Percentiles rank a stretch among this genome's conserved stretches.
Conservation (phyloP, 768 basidiomycete species). For the Artomyces pyxidatus region DNA sequence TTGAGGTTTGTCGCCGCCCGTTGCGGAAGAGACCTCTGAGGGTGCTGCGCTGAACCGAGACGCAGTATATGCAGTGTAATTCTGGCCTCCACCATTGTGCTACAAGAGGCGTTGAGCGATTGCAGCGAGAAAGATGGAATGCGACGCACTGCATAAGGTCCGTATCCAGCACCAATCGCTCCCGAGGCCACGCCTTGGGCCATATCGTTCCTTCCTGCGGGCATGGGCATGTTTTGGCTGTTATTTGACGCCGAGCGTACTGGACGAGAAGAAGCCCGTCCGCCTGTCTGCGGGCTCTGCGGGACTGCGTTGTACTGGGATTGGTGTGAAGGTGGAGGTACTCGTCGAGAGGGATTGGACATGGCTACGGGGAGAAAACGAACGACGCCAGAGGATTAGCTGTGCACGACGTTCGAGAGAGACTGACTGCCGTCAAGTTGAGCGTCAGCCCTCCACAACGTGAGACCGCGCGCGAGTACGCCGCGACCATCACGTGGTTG, state of each 20-base stretch:
- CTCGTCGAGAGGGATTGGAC: constrained; percentile 12
- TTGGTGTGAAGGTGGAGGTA: constrained; percentile 17
- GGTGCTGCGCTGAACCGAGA: constrained; percentile 52
- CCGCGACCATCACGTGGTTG: too few relatives aligned
- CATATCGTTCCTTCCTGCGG: constrained; percentile 39
- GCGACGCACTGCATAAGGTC: constrained; percentile 68
- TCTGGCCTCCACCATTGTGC: constrained; percentile 43
- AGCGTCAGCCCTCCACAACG: too few relatives aligned
- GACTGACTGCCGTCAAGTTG: too few relatives aligned
- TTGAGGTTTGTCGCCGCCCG: constrained; percentile 30
- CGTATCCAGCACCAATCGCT: constrained; percentile 71
- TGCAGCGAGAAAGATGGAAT: not conserved
- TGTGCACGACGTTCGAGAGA: not conserved
- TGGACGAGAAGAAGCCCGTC: constrained; percentile 10
- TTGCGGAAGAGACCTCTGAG: constrained; percentile 35
- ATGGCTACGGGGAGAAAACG: constrained; percentile 1
- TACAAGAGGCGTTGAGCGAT: constrained; percentile 19
- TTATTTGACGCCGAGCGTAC: constrained; percentile 14
- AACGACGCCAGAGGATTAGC: not conserved
- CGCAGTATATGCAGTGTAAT: constrained; percentile 35
- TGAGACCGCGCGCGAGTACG: too few relatives aligned
- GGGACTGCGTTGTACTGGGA: constrained; percentile 63
- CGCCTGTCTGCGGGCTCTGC: constrained; percentile 36
- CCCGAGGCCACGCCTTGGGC: constrained; percentile 77
- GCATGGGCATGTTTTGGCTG: constrained; percentile 7